Evolutionary conservation across 192 early-diverging fungal genomes (phyloP).

Genomic region (Umbelopsis sp.): DNA sequence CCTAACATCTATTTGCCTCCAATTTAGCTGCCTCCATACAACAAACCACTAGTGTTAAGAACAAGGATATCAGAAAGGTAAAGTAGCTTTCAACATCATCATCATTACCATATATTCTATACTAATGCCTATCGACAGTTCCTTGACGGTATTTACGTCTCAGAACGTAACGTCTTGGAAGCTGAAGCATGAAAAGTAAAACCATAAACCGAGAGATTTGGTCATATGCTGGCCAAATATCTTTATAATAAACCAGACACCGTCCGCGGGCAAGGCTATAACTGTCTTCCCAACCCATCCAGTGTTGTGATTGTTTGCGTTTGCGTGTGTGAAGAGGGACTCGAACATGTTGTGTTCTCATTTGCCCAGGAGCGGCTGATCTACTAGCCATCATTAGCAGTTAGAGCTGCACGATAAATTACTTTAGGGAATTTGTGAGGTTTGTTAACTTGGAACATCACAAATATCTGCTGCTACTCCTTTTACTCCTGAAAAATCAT

Average conservation of each 20-base stretch:
- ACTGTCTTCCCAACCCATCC: constrained; percentile 24
- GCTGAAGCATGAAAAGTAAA: constrained; percentile 9
- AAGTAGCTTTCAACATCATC: background rate
- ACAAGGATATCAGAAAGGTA: constrained; percentile 98
- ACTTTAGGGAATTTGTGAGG: too few species aligned
- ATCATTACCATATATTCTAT: background rate
- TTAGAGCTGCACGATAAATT: too few species aligned
- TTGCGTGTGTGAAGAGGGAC: background rate
- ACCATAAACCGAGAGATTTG: background rate
- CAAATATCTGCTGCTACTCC: too few species aligned
- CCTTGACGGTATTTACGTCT: constrained; percentile 51
- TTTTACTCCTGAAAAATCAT: too few species aligned
- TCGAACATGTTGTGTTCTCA: too few species aligned
- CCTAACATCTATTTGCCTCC: background rate
- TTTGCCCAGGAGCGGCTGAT: too few species aligned
- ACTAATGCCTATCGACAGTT: constrained; percentile 31
- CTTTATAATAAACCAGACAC: constrained; percentile 20
- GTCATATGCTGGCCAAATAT: background rate
- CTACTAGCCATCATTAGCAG: too few species aligned
- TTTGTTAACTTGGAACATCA: too few species aligned
- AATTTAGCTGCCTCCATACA: constrained; percentile 82
- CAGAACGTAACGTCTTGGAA: constrained; percentile 45
- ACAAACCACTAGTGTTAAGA: constrained; percentile 85
- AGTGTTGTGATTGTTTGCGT: constrained; percentile 16
- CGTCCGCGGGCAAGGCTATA: constrained; percentile 21